Evolutionary conservation across 306 rosid species (phyloP), one percentile per base, ranked within the genome.

Genomic region (Trifolium repens): DNA sequence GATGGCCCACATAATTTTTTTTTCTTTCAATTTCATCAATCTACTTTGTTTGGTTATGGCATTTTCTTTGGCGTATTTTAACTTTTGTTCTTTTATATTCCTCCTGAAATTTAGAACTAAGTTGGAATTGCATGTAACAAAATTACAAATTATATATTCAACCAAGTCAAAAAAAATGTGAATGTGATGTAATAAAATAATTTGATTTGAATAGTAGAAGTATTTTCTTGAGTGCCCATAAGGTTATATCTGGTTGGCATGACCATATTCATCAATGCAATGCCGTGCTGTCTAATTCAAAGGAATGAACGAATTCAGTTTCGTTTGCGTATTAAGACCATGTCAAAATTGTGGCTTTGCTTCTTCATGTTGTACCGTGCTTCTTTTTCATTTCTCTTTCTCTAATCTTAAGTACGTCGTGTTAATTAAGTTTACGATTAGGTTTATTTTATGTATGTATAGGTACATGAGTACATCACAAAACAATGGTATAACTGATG

Each of bases 211-310:
- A 24, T 24, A 26, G 22, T 50, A 14, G 26, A 57, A 79, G 46
- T 43, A 27, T 27, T 64, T 39, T 57, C 7, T 6, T 35, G 30
- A 46, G 22, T 22, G 24, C 61, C 8, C 30, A n/a, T 26, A 37
- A 4, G 8, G 9, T 54, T 66, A 7, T 11, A 17, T 53, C 4
- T 17, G 17, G 17, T 5, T 53, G 27, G 4, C 59, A 53, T 53
- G 17, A 1, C 14, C 40, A 44, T 44, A 43, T 43, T 11, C 10
- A 53, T 8, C 0, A 35, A 57, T 68, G 52, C 72, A 64, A 80
- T 63, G 78, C 74, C 84, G 84, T 81, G 72, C 14, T 22, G 78
- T 74, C 46, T 35, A 76, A 81, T 76, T 30, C 47, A 81, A 34
- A 17, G 16, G 10, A 65, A 27, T 55, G 35, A 67, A 80, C 16